These are phyloP conservation scores for Nymphaea thermarum DNA, from an alignment of 164 flowering plant genomes.

Conservation along the genomic window DNA sequence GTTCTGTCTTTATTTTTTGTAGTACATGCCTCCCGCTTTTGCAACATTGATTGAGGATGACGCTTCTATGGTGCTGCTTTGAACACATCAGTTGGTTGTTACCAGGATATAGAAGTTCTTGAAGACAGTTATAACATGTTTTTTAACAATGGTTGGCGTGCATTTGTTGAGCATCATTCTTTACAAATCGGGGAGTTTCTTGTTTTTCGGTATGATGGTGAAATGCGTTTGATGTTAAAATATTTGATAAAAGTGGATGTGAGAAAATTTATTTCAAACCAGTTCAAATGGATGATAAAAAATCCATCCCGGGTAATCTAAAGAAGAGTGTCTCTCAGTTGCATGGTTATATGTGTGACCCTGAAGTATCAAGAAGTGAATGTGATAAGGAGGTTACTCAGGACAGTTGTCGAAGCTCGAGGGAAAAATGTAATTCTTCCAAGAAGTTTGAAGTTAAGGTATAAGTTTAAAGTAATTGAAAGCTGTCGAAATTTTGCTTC, in stretches of 20 bases:
- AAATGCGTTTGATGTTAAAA: slow-evolving; percentile 43
- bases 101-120: slow-evolving; percentile 36
- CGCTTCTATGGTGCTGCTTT: slow-evolving; percentile 22
- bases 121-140: slow-evolving; percentile 17
- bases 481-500: too few relatives aligned
- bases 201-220: slow-evolving; percentile 56
- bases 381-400: too few relatives aligned
- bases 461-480: too few relatives aligned
- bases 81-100: slow-evolving; percentile 43
- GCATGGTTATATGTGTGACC: too few relatives aligned
- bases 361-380: too few relatives aligned
- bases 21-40: slow-evolving; percentile 17
- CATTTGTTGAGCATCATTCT: slow-evolving; percentile 42
- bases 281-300: too few relatives aligned
- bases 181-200: slow-evolving; percentile 39
- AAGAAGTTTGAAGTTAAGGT: too few relatives aligned
- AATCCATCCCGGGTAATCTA: too few relatives aligned
- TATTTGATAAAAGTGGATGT: slow-evolving; percentile 56
- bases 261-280: slow-evolving; percentile 5
- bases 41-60: slow-evolving; percentile 8
- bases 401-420: too few relatives aligned
- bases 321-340: too few relatives aligned
- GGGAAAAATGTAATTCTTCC: too few relatives aligned
- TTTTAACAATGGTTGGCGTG: slow-evolving; percentile 48
- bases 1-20: not conserved